Evolutionary conservation across 768 basidiomycete genomes (phyloP).

Genomic region (Fomitopsis pulvina): DNA sequence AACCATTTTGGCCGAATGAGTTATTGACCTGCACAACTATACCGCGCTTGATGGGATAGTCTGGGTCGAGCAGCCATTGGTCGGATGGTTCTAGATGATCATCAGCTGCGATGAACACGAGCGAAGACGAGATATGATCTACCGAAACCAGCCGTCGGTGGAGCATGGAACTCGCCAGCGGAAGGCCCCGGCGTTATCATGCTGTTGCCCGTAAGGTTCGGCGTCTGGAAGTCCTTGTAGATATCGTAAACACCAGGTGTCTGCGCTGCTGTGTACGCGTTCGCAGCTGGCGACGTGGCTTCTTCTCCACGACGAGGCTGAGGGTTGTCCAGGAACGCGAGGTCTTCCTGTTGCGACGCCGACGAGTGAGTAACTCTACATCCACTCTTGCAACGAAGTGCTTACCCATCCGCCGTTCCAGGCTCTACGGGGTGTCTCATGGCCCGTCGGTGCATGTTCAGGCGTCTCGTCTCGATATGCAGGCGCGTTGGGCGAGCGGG

Average conservation of each 20-base stretch:
- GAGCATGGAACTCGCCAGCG: conserved; percentile 2
- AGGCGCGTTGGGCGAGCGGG: conserved; percentile 44
- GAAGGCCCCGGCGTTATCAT: conserved; percentile 11
- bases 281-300: background rate
- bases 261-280: conserved; percentile 10
- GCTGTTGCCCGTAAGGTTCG: background rate
- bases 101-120: background rate
- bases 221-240: conserved; percentile 13
- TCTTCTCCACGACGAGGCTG: conserved; percentile 9
- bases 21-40: conserved; percentile 18
- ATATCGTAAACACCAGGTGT: conserved; percentile 8
- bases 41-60: conserved; percentile 14
- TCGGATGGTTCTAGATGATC: conserved; percentile 10
- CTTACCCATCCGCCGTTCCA: conserved; percentile 45
- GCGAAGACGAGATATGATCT: background rate
- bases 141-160: conserved; percentile 7
- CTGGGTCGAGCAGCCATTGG: conserved; percentile 19
- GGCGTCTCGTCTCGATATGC: background rate
- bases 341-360: conserved; percentile 13
- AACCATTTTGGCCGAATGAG: conserved; percentile 12
- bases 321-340: conserved; percentile 22
- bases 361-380: conserved; percentile 22
- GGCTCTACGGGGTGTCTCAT: conserved; percentile 17
- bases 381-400: conserved; percentile 33
- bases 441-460: background rate